Evolutionary conservation across 1,139 yeast species (phyloP), one percentile per base, ranked within the genome.

Genomic region (Pichia sp.): DNA sequence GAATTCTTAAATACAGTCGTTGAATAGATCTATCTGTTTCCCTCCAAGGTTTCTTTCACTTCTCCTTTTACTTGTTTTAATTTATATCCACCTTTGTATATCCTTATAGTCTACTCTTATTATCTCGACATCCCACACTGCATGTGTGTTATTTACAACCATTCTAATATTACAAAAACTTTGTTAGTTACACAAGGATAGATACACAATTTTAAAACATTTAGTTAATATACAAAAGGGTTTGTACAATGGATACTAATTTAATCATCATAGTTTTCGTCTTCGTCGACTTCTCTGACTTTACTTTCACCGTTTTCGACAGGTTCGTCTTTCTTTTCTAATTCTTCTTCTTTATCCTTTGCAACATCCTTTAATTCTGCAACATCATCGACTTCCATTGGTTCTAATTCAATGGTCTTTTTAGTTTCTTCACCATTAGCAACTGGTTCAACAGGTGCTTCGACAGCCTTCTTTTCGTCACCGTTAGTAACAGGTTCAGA

Each of bases 251-350:
- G n/a, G n/a, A n/a, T n/a, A n/a, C n/a, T n/a, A 30, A 11, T 30
- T 30, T 22, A 48, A 51, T 85, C 94, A 62, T 87, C 96, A 62
- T 87, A 87, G 62, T 87, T 79, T 60, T 85, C 91, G 61, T 87
- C 96, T 60, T 86, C 96, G 45, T 84, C 91, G 22, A 87, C 82
- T 56, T 82, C 77, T 60, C 95, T 75, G 63, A 85, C 81, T 20
- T 87, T 89, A 28, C 83, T 82, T 56, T 47, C 48, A 10, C 17
- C 42, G 14, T 21, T 18, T 24, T 12, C 31, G 31, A 28, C 34
- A 32, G 17, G 14, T 27, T 28, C 21, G 10, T 27, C 42, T 31
- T 37, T 44, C 3, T 42, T 45, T 11, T 42, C 58, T 30, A 57
- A 60, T 27, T 58, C 57, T 38, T 61, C 63, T 46, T 69, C 71